These are phyloP conservation scores for Pichia norvegensis DNA, from an alignment of 1,139 yeast genomes.

Conservation along the genomic window DNA sequence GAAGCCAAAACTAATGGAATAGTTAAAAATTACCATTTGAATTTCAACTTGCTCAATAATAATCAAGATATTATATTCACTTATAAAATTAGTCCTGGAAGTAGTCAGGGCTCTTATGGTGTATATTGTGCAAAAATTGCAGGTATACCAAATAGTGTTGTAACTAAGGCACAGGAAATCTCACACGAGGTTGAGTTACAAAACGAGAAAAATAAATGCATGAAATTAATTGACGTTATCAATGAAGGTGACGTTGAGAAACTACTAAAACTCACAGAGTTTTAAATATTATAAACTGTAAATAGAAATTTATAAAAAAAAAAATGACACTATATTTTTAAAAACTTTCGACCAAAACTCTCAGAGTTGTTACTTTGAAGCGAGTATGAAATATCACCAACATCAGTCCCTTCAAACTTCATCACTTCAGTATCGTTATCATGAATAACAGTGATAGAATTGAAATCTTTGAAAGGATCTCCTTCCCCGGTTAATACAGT, in stretches of 20 bases:
- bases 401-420: conserved; percentile 43
- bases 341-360: conserved; percentile 19
- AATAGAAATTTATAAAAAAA: conserved; percentile 6
- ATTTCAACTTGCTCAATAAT: conserved; percentile 37
- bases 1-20: conserved; percentile 34
- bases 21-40: conserved; percentile 69
- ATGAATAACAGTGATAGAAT: conserved; percentile 83
- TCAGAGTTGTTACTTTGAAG: conserved; percentile 20
- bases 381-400: conserved; percentile 63
- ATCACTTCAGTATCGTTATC: conserved; percentile 40
- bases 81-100: conserved; percentile 53
- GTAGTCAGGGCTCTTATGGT: conserved; percentile 63
- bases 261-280: conserved; percentile 12
- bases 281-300: background rate
- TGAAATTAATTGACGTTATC: conserved; percentile 2
- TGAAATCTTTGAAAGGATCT: conserved; percentile 85
- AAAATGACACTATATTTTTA: conserved; percentile 18
- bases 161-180: conserved; percentile 40
- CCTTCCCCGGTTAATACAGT: conserved; percentile 27
- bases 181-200: conserved; percentile 37
- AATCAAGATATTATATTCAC: conserved; percentile 43
- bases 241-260: conserved; percentile 6
- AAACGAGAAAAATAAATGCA: conserved; percentile 12
- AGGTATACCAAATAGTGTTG: conserved; percentile 44
- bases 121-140: conserved; percentile 73